phyloP scores from a whole-genome alignment of 257 asterid species.

The Solanum dulcamara region DNA sequence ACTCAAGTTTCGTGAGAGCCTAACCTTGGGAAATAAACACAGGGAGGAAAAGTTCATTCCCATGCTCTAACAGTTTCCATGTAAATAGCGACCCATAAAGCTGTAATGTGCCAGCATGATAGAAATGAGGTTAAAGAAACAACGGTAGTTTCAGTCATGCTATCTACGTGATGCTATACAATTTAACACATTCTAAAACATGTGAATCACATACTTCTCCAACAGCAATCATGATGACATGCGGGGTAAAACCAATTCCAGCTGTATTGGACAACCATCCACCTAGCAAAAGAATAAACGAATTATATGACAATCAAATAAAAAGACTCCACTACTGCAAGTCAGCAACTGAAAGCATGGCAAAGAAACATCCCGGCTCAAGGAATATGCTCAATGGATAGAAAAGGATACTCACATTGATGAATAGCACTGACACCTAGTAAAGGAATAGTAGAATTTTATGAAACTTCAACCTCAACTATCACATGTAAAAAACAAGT shows the following conservation, averaged over 20 bases:
- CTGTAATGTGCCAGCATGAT: neutral
- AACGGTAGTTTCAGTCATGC: neutral
- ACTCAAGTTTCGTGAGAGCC: neutral
- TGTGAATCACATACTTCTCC: conserved; percentile 53
- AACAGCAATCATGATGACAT: conserved; percentile 45
- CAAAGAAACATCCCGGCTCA: neutral
- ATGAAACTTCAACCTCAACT: neutral
- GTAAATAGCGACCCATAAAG: neutral
- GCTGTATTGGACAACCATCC: conserved; percentile 48
- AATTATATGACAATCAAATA: neutral
- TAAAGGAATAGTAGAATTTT: neutral
- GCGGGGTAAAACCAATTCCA: conserved; percentile 66
- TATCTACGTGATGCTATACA: neutral
- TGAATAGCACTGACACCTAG: neutral
- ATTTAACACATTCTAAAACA: neutral
- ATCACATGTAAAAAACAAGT: neutral
- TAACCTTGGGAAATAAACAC: neutral
- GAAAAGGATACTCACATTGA: neutral
- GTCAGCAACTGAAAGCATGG: neutral
- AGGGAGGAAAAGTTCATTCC: neutral
- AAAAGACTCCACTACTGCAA: neutral
- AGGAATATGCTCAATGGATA: neutral
- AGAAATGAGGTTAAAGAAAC: neutral
- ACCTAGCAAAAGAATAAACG: conserved; percentile 40
- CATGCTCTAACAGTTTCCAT: neutral